A percentile compares a stretch with the other conserved stretches of the same genome.
Conservation (phyloP, 495 filamentous ascomycete species). For the Wilcoxina mikolae region DNA sequence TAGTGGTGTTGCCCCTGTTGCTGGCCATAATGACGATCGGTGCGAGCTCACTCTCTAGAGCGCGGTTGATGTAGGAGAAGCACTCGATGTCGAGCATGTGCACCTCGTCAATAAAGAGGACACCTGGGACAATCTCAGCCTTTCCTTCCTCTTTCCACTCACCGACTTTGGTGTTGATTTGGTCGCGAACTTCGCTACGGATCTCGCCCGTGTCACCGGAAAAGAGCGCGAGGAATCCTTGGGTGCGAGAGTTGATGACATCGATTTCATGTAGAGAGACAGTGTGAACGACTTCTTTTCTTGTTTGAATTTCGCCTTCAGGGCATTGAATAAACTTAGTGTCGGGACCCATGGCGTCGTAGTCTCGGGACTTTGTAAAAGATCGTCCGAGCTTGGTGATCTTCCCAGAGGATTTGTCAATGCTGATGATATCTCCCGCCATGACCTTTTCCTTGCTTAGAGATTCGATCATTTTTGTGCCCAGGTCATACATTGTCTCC, state of each 20-base stretch:
- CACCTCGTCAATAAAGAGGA: constrained; percentile 96
- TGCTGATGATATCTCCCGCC: constrained; percentile 94
- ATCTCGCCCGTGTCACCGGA: constrained; percentile 9
- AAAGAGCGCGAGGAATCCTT: constrained; percentile 10
- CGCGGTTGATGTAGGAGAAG: constrained; percentile 97
- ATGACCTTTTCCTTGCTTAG: constrained; percentile 96
- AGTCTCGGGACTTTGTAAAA: constrained; percentile 93
- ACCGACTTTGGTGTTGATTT: constrained; percentile 98
- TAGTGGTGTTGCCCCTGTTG: constrained; percentile 80
- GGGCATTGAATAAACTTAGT: constrained; percentile 76
- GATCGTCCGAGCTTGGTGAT: constrained; percentile 91
- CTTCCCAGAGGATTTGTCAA: constrained; percentile 93
- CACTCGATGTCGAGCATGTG: constrained; percentile 99
- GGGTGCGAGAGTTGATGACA: constrained; percentile 83
- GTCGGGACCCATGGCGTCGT: constrained; percentile 95
- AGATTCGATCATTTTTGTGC: constrained; percentile 95
- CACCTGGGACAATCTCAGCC: constrained; percentile 92
- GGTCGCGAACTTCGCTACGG: constrained; percentile 69
- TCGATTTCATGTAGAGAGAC: constrained; percentile 94
- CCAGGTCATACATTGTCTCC: constrained; percentile 89
- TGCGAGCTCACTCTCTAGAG: constrained; percentile 79
- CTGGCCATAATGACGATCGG: constrained; percentile 95
- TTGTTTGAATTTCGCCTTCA: constrained; percentile 97
- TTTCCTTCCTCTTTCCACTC: constrained; percentile 96
- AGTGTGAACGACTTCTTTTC: constrained; percentile 99